phyloP scores from a whole-genome alignment of 169 alveolate genomes.

The Plasmodium reichenowi region DNA sequence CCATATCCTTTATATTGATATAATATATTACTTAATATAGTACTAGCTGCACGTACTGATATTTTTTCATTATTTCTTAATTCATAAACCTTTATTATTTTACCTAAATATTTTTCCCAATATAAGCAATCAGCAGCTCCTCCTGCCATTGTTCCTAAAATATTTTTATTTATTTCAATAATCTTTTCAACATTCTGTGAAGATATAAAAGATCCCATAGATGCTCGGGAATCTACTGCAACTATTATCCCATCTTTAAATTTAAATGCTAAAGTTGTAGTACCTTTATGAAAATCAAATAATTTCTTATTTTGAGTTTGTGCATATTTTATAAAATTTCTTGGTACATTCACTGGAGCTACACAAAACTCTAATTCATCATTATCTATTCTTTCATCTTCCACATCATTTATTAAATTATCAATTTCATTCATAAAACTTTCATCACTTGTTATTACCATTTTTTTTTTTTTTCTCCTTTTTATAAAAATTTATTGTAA shows the following conservation, averaged over 20 bases:
- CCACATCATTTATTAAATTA: slow-evolving; percentile 56
- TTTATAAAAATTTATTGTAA: background rate
- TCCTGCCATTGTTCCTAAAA: slow-evolving; percentile 99
- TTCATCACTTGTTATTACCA: slow-evolving; percentile 18
- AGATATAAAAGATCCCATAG: slow-evolving; percentile 98
- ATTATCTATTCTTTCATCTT: slow-evolving; percentile 15
- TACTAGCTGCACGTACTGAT: slow-evolving; percentile 99
- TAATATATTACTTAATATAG: slow-evolving; percentile 95
- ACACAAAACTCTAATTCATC: slow-evolving; percentile 61
- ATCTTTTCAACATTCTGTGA: slow-evolving; percentile 97
- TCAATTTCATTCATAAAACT: slow-evolving; percentile 49
- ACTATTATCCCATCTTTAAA: slow-evolving; percentile 97
- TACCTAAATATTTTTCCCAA: slow-evolving; percentile 97
- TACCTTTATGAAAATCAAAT: slow-evolving; percentile 92
- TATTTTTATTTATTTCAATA: slow-evolving; percentile 96
- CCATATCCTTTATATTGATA: slow-evolving; percentile 97
- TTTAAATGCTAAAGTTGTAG: slow-evolving; percentile 97
- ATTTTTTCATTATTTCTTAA: slow-evolving; percentile 93
- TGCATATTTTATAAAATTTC: slow-evolving; percentile 67
- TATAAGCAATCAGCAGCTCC: slow-evolving; percentile 99
- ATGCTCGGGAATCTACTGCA: slow-evolving; percentile 99
- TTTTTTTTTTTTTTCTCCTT: background rate
- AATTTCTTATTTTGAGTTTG: slow-evolving; percentile 43
- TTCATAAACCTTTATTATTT: slow-evolving; percentile 93
- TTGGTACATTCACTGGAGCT: slow-evolving; percentile 68